These are phyloP conservation scores for Thalassiosira exigua DNA, from an alignment of 352 stramenopile species.

Conservation along the genomic window DNA sequence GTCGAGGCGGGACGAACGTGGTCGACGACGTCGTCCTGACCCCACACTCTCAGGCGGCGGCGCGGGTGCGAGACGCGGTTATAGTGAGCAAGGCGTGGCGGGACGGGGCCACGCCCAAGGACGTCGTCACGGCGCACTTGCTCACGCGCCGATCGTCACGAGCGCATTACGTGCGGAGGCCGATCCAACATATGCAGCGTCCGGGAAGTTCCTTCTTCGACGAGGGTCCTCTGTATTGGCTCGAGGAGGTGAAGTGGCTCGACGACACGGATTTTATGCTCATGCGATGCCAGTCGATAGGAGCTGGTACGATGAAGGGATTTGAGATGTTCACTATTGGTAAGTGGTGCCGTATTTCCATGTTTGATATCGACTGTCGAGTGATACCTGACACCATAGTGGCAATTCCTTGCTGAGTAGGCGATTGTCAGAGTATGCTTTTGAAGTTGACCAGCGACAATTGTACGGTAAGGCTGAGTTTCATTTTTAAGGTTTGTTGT, in stretches of 20 bases:
- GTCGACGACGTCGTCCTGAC: constrained; percentile 84
- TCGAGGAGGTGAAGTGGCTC: constrained; percentile 78
- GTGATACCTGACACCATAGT: too few relatives aligned
- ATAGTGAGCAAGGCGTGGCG: constrained; percentile 85
- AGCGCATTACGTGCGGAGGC: constrained; percentile 68
- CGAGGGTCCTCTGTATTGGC: constrained; percentile 49
- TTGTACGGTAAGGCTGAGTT: constrained; percentile 62
- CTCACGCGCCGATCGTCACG: constrained; percentile 69
- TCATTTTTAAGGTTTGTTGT: neutral
- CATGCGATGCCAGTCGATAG: constrained; percentile 78
- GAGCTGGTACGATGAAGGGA: constrained; percentile 75
- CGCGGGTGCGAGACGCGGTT: constrained; percentile 77
- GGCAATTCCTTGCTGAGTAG: too few relatives aligned
- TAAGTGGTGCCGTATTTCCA: constrained; percentile 75
- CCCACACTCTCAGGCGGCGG: constrained; percentile 65
- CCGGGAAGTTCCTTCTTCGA: constrained; percentile 29
- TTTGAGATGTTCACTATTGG: constrained; percentile 86
- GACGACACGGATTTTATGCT: constrained; percentile 81
- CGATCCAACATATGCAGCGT: constrained; percentile 39
- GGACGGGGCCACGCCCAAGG: constrained; percentile 78
- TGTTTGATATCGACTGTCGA: neutral
- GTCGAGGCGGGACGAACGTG: constrained; percentile 74
- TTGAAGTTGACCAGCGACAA: constrained; percentile 84
- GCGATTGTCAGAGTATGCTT: constrained; percentile 77
- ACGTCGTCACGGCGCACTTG: constrained; percentile 77